Evolutionary conservation across 2,329 filamentous ascomycete species (phyloP).

Genomic region (Colletotrichum sp.): DNA sequence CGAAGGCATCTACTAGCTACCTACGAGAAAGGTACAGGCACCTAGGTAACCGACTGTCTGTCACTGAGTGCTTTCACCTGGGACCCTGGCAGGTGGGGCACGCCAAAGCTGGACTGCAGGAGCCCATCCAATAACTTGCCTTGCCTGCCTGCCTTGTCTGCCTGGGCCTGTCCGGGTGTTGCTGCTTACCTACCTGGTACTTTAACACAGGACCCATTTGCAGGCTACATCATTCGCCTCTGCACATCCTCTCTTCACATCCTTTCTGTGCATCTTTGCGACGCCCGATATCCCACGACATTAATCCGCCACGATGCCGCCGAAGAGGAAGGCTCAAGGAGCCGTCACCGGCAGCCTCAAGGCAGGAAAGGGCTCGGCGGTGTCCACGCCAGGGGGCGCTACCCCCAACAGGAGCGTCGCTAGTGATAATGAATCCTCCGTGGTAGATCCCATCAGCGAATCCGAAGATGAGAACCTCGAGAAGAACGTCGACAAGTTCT

Average conservation of each 20-base stretch:
- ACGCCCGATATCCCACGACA: background rate
- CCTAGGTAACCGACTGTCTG: background rate
- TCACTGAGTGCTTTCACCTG: background rate
- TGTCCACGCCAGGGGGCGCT: conserved; percentile 65
- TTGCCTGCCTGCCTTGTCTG: background rate
- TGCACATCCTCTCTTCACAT: background rate
- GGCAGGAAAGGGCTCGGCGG: conserved; percentile 59
- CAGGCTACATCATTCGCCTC: conserved; percentile 10
- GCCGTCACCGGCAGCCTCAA: conserved; percentile 56
- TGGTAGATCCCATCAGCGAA: conserved; percentile 28
- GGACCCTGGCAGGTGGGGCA: background rate
- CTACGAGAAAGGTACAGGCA: background rate
- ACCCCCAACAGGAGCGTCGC: conserved; percentile 63
- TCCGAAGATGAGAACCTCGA: conserved; percentile 60
- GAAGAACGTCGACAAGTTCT: conserved; percentile 66
- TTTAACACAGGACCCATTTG: background rate
- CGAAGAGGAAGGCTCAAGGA: conserved; percentile 70
- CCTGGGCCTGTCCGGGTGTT: background rate
- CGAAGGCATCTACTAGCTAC: background rate
- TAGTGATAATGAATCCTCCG: conserved; percentile 55
- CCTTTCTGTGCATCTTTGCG: background rate
- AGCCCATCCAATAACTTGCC: background rate
- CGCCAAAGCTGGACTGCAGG: background rate
- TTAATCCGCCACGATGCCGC: conserved; percentile 58
- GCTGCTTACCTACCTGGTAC: background rate